A percentile compares a stretch with the other conserved stretches of the same genome.
These are phyloP conservation scores for Chalciporus piperatoides DNA, from an alignment of 1,284 basidiomycete species.

Conservation along the genomic window DNA sequence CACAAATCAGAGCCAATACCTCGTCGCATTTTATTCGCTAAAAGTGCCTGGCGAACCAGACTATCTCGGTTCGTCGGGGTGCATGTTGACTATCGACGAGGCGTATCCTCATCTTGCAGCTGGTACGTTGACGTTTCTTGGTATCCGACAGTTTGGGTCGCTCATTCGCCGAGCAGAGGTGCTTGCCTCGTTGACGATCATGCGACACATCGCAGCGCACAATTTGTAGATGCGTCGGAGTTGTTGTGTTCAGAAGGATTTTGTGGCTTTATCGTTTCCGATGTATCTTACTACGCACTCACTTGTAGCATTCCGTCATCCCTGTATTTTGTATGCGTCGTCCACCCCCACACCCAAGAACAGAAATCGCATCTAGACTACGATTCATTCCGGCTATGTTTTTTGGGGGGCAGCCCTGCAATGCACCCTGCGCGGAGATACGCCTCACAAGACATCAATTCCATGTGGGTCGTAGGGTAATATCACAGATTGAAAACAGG, in stretches of 20 bases:
- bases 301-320: slow-evolving; percentile 5
- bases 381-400: slow-evolving; percentile 1
- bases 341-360: background rate
- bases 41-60: slow-evolving; percentile 53
- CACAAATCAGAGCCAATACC: slow-evolving; percentile 45
- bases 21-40: slow-evolving; percentile 57
- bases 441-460: no score
- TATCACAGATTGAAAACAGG: background rate
- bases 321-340: slow-evolving; percentile 15
- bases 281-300: slow-evolving; percentile 12
- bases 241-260: no score
- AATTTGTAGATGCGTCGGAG: slow-evolving; percentile 36
- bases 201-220: slow-evolving; percentile 60
- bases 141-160: slow-evolving; percentile 3
- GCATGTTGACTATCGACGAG: slow-evolving; percentile 61
- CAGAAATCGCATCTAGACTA: slow-evolving; percentile 1
- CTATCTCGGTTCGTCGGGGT: slow-evolving; percentile 52
- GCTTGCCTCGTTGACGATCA: slow-evolving; percentile 56
- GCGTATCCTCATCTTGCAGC: slow-evolving; percentile 49
- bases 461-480: no score
- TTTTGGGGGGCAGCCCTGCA: background rate
- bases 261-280: background rate
- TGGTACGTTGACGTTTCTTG: slow-evolving; percentile 36
- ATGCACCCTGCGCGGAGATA: slow-evolving; percentile 10
- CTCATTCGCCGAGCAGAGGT: slow-evolving; percentile 41